A percentile compares a stretch with the other conserved stretches of the same genome.
Evolutionary conservation across 2,329 filamentous ascomycete species (phyloP).

Genomic region (Herpomyces periplanetae): DNA sequence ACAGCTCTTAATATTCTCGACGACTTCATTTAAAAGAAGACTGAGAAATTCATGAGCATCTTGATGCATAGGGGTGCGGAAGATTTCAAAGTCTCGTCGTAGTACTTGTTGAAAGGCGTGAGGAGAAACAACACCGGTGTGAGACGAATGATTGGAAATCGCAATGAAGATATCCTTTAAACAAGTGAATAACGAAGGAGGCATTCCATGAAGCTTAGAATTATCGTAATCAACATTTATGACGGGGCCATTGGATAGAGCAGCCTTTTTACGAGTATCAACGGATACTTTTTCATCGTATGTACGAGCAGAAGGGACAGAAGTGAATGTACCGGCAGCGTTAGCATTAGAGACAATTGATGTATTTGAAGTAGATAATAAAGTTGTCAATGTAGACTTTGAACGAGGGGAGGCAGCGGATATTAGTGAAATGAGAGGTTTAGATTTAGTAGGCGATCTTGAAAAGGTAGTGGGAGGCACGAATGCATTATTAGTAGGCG

Average conservation of each 20-base stretch:
- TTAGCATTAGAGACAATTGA: constrained; percentile 4
- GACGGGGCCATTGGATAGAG: constrained; percentile 50
- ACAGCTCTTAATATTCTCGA: constrained; percentile 73
- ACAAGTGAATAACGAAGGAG: constrained; percentile 70
- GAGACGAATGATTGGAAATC: constrained; percentile 35
- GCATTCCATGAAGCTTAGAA: constrained; percentile 45
- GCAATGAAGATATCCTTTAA: constrained; percentile 87
- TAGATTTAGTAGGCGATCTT: too few relatives aligned
- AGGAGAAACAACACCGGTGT: constrained; percentile 64
- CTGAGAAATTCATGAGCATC: constrained; percentile 94
- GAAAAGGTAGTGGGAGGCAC: too few relatives aligned
- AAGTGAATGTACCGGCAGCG: constrained; percentile 1
- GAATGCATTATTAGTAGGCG: constrained; percentile 8
- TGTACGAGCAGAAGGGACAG: constrained; percentile 5
- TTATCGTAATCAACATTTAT: constrained; percentile 52
- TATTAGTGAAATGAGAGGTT: constrained; percentile 13
- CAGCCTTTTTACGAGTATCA: constrained; percentile 39
- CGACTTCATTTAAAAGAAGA: constrained; percentile 70
- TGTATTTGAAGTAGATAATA: constrained; percentile 14
- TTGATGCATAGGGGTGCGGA: constrained; percentile 83
- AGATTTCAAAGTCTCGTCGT: constrained; percentile 82
- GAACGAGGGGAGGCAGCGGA: constrained; percentile 9
- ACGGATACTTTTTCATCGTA: constrained; percentile 9
- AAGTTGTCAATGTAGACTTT: constrained; percentile 10
- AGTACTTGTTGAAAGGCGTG: constrained; percentile 76